phyloP scores from a whole-genome alignment of 305 asterid species.

The Fraxinus albicans region DNA sequence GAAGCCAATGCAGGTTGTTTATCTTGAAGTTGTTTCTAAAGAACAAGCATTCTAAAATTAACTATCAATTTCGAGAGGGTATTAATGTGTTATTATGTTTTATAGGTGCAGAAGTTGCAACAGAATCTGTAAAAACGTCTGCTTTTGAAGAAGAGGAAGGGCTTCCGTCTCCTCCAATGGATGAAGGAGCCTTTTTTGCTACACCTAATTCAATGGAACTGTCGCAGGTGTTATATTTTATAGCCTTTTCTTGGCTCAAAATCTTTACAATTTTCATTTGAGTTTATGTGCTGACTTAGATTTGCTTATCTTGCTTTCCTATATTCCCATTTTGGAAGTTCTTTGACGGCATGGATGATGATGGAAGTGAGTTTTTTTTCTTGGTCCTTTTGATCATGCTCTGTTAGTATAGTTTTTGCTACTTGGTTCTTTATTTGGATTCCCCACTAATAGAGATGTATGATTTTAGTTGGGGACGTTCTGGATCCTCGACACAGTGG shows the following conservation, averaged over 20 bases:
- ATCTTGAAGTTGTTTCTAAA: not conserved
- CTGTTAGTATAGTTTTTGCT: conserved; percentile 37
- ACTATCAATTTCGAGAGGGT: not conserved
- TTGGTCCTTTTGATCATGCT: conserved; percentile 20
- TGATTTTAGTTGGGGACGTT: conserved; percentile 38
- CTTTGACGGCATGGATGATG: conserved; percentile 96
- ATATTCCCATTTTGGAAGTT: conserved; percentile 44
- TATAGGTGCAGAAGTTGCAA: conserved; percentile 47
- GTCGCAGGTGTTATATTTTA: conserved; percentile 55
- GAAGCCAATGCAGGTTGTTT: conserved; percentile 54
- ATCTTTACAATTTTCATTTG: not conserved
- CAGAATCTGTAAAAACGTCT: conserved; percentile 75
- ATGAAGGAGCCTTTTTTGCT: conserved; percentile 76
- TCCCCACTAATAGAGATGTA: conserved; percentile 37
- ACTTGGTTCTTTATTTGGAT: conserved; percentile 50
- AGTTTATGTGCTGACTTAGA: conserved; percentile 28
- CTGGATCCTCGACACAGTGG: conserved; percentile 57
- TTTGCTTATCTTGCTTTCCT: conserved; percentile 25
- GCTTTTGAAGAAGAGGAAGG: conserved; percentile 77
- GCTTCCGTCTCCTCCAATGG: conserved; percentile 94
- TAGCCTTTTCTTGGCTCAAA: not conserved
- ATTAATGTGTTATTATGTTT: conserved; percentile 2
- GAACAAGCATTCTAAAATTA: not conserved
- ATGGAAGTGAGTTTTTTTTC: conserved; percentile 84
- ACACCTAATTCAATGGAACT: conserved; percentile 68